Evolutionary conservation across 2,329 filamentous ascomycete species (phyloP).

Genomic region (Colletotrichum spinosum): DNA sequence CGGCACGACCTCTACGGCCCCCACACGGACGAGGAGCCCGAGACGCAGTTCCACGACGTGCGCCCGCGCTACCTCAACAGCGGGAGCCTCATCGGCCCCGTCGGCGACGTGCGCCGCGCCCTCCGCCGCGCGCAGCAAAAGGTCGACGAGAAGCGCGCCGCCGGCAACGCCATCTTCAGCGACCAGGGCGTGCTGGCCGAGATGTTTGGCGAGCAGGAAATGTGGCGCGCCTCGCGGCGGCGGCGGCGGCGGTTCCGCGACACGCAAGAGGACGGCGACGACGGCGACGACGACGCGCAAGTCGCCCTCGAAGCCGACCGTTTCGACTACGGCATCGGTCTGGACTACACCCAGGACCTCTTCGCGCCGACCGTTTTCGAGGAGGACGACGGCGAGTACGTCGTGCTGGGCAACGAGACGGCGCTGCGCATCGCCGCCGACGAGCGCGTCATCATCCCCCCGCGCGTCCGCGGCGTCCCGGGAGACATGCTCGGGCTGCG

Average conservation of each 20-base stretch:
- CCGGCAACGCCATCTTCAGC: constrained; percentile 39
- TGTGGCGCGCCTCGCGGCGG: constrained; percentile 26
- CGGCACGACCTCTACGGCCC: constrained; percentile 41
- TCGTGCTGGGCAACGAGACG: constrained; percentile 37
- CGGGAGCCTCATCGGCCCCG: constrained; percentile 46
- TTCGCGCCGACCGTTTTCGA: constrained; percentile 46
- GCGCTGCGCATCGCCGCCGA: constrained; percentile 38
- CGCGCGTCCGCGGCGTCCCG: constrained; percentile 41
- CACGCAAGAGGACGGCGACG: not conserved
- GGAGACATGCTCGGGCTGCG: constrained; percentile 37
- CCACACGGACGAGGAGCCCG: constrained; percentile 37
- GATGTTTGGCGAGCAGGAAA: constrained; percentile 45
- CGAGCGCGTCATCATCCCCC: constrained; percentile 40
- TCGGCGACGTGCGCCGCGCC: constrained; percentile 43
- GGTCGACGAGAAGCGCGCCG: constrained; percentile 40
- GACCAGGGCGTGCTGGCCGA: constrained; percentile 48
- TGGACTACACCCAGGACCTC: constrained; percentile 46
- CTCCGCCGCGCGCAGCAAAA: constrained; percentile 40
- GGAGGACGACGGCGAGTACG: constrained; percentile 43
- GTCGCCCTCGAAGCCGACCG: constrained; percentile 1
- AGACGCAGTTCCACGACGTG: constrained; percentile 30
- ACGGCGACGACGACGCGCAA: not conserved
- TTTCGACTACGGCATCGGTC: constrained; percentile 44
- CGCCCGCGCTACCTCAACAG: constrained; percentile 47
- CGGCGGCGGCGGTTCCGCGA: not conserved